Evolutionary conservation across 768 basidiomycete species (phyloP), one percentile per base, ranked within the genome.

Genomic region (Amanita molliuscula): DNA sequence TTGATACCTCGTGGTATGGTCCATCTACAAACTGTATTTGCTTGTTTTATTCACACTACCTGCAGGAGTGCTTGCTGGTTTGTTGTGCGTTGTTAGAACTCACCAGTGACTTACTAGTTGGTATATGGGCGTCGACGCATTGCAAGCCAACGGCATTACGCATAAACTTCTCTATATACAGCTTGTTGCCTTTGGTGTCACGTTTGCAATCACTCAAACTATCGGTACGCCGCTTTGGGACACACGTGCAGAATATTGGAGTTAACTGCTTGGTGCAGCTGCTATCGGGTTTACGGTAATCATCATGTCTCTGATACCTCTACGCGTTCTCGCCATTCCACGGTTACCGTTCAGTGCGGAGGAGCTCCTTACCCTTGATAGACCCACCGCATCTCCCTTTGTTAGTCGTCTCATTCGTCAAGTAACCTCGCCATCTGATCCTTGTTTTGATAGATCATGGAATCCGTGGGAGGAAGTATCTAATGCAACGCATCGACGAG

Each of bases 261-360:
- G 11, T 29, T 10, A 11, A 10, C 29, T 38, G 37, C 11, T 21
- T 47, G 44, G 52, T 43, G 13, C 44, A 83, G 92, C 88, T 36
- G 91, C 90, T 3, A 91, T 95, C 52, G 90, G 84, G 0, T 96
- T 96, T 62, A 91, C 93, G 0, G 74, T 95, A 45, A 79, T 96
- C 58, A 93, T 95, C 59, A 77, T 88, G 61, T 64, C 89, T 34
- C 74, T 96, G 11, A 72, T 95, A 20, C 94, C 93, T 0, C 53
- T 93, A 10, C 76, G 93, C 42, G 73, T 78, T 21, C 68, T 73
- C 51, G 55, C 88, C n/a, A 72, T 95, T 11, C 90, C 93, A 0
- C 71, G 71, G 16, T 65, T 94, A 37, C 75, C 83, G 0, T 93
- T 96, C 61, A 84, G 83, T 0, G 58, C 63, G 3, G 86, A 85